phyloP scores from a whole-genome alignment of 345 rosid species.

The Eucalyptus regnans region DNA sequence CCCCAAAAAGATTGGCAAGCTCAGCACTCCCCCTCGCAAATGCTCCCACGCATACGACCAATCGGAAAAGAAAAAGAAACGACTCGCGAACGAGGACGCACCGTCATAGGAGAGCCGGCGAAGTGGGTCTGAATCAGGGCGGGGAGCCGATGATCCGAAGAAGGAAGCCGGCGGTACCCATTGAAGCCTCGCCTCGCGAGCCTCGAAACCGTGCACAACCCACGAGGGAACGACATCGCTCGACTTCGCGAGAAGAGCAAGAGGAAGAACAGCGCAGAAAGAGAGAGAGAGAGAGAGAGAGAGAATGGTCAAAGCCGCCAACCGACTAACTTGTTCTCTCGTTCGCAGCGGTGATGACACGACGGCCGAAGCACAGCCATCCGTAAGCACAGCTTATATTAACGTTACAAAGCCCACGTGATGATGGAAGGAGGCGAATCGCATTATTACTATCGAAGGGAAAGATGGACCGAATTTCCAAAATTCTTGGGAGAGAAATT shows the following conservation, averaged over 20 bases:
- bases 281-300: not conserved
- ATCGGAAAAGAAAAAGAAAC: not conserved
- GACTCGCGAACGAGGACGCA: not conserved
- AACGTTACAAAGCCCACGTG: not conserved
- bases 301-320: not conserved
- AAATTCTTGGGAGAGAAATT: not conserved
- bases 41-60: not conserved
- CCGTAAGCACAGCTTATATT: not conserved
- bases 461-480: not conserved
- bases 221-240: not conserved
- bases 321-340: not conserved
- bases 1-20: not conserved
- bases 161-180: not conserved
- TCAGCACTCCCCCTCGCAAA: not conserved
- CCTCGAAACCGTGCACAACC: not conserved
- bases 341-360: not conserved
- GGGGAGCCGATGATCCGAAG: not conserved
- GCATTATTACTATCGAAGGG: not conserved
- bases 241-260: not conserved
- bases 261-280: not conserved
- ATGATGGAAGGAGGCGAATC: not conserved
- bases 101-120: not conserved
- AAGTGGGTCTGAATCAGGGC: not conserved
- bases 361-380: not conserved
- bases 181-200: not conserved